Conservation (phyloP, 2,329 filamentous ascomycete species). For the Sclerotinia glacialis region DNA sequence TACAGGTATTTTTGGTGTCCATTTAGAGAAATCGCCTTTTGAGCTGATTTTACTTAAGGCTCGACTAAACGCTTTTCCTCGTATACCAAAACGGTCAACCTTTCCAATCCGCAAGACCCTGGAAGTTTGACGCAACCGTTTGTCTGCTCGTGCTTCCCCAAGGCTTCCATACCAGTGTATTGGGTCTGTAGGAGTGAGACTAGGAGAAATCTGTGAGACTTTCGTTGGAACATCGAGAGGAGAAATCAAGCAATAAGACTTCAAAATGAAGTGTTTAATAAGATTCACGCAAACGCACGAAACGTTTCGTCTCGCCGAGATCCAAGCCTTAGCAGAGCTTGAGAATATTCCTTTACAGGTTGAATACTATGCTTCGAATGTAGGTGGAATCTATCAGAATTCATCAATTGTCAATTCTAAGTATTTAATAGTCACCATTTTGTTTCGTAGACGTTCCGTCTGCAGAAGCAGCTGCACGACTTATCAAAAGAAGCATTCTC, state of each 20-base stretch:
- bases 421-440: constrained; percentile 68
- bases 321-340: constrained; percentile 73
- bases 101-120: neutral
- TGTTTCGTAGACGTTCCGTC: constrained; percentile 72
- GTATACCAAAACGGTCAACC: neutral
- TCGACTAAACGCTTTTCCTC: neutral
- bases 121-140: neutral
- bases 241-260: neutral
- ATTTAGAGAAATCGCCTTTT: neutral
- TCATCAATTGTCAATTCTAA: constrained; percentile 25
- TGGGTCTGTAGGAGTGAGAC: neutral
- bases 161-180: constrained; percentile 12
- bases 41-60: neutral
- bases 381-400: constrained; percentile 46
- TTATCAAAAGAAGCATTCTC: constrained; percentile 77
- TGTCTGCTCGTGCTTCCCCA: neutral
- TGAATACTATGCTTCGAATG: constrained; percentile 69
- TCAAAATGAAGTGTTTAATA: constrained; percentile 72
- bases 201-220: no score
- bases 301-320: constrained; percentile 82
- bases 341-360: constrained; percentile 67
- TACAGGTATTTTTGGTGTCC: neutral
- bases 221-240: no score
- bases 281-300: constrained; percentile 88
- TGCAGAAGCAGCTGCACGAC: constrained; percentile 58